phyloP scores from a whole-genome alignment of 768 basidiomycete species.

The Xerocomellus dryophilus region DNA sequence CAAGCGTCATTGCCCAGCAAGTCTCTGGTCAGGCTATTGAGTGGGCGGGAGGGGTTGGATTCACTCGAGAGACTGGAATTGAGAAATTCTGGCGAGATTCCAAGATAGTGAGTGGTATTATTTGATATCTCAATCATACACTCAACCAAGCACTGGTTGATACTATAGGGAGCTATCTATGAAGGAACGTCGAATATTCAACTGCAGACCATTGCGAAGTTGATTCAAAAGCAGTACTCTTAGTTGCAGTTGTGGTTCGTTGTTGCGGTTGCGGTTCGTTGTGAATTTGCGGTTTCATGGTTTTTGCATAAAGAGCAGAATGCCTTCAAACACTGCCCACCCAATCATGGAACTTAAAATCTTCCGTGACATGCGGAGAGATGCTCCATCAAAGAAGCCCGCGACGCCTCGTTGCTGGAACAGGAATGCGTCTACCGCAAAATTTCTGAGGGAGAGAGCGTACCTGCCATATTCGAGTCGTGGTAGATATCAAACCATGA shows the following conservation, averaged over 20 bases:
- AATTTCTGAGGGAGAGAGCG: slow-evolving; percentile 18
- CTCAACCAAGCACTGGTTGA: slow-evolving; percentile 3
- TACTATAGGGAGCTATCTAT: slow-evolving; percentile 75
- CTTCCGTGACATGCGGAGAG: slow-evolving; percentile 81
- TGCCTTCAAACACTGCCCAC: slow-evolving; percentile 88
- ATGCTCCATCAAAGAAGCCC: slow-evolving; percentile 86
- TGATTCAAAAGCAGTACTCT: slow-evolving; percentile 82
- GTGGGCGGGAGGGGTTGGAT: slow-evolving; percentile 93
- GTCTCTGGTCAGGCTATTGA: slow-evolving; percentile 91
- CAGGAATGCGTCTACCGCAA: neutral
- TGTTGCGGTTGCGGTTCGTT: neutral
- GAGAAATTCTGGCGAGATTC: slow-evolving; percentile 98
- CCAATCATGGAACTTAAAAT: slow-evolving; percentile 86
- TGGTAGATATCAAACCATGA: slow-evolving; percentile 64
- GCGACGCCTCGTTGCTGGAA: slow-evolving; percentile 69
- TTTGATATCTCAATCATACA: neutral
- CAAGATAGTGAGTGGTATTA: slow-evolving; percentile 70
- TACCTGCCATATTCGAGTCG: slow-evolving; percentile 66
- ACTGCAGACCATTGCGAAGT: slow-evolving; percentile 91
- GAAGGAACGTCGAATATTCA: slow-evolving; percentile 99
- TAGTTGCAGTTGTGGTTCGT: slow-evolving; percentile 24
- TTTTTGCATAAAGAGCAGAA: slow-evolving; percentile 56
- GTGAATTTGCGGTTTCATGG: slow-evolving; percentile 6
- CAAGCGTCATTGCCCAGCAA: slow-evolving; percentile 83
- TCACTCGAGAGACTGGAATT: slow-evolving; percentile 90